Evolutionary conservation across 2,329 filamentous ascomycete genomes (phyloP).

Genomic region (Sporothrix mexicana): DNA sequence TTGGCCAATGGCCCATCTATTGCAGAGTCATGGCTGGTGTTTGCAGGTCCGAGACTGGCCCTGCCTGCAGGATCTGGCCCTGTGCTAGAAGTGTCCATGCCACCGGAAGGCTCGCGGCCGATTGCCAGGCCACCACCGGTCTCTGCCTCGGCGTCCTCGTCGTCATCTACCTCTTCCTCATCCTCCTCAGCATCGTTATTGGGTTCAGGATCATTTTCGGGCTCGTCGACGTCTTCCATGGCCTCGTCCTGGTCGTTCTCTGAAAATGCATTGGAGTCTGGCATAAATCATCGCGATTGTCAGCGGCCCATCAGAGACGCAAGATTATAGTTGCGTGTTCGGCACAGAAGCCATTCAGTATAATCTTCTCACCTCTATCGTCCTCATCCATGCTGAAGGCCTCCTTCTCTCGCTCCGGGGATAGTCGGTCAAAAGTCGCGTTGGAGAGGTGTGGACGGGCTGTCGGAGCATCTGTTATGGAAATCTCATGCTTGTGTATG

Average conservation of each 20-base stretch:
- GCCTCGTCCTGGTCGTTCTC: constrained; percentile 63
- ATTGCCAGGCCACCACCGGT: constrained; percentile 33
- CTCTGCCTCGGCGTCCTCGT: constrained; percentile 49
- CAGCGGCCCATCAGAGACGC: not conserved
- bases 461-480: not conserved
- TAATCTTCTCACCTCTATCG: constrained; percentile 39
- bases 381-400: constrained; percentile 41
- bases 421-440: not conserved
- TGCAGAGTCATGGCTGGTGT: not conserved
- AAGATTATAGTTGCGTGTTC: not conserved
- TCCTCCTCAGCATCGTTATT: constrained; percentile 47
- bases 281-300: not conserved
- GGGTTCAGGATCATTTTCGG: constrained; percentile 44
- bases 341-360: not conserved
- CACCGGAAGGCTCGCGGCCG: constrained; percentile 33
- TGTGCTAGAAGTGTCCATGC: constrained; percentile 45
- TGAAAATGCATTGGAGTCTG: constrained; percentile 51
- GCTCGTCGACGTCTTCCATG: constrained; percentile 56
- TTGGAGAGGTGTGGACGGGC: not conserved
- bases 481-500: too few species aligned
- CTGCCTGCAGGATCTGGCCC: not conserved
- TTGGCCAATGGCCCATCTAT: constrained; percentile 33
- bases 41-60: not conserved
- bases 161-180: constrained; percentile 47
- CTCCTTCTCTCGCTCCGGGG: not conserved